Base-by-base conservation (phyloP, 768 basidiomycete species). In the Candolleomyces efflorescens region DNA sequence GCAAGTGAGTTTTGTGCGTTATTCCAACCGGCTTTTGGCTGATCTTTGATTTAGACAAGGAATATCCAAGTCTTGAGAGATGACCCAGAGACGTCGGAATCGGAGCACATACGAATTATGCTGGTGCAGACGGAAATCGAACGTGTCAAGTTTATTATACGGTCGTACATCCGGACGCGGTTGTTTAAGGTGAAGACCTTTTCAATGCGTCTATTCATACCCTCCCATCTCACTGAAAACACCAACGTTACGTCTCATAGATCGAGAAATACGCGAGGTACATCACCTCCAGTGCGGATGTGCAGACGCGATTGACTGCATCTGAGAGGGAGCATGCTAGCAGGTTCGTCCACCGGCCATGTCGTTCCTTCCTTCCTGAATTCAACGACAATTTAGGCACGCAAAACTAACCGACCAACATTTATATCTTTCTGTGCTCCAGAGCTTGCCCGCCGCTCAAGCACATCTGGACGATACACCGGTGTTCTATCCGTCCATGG, bases 111-210 rank as follows among this genome's bases (percentile, higher is more conserved):
- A 59, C 79, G 92, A 62, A 90, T 96, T 36, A 88, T 93, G 78
- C 86, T 98, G 54, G 94, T 92, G 0, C 92, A 95, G 72, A 95
- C 92, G 0, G 94, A 98, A 71, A 84, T 96, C 63, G 94, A 98
- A 68, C 84, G 95, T 43, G 91, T 93, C 64, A 95, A 94, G 71
- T 98, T 94, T 67, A 83, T 96, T 55, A 84, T 97, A 23, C 76
- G 94, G 57, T 92, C 92, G 1, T 98, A 96, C 69, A 81, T 96
- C 4, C 82, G 95, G 22, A 92, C 90, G 26, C 78, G 94, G 59
- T 70, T 96, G 53, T 86, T 81, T 77, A 98, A 98, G 82, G 94
- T 90, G 60, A 45, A n/a, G 75, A 65, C 37, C 32, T 23, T 39
- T 18, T 17, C 43, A 43, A 18, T 55, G 13, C 5, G 10, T 15